phyloP scores from a whole-genome alignment of 108 stramenopile species.

The Nitzschia putrida region DNA sequence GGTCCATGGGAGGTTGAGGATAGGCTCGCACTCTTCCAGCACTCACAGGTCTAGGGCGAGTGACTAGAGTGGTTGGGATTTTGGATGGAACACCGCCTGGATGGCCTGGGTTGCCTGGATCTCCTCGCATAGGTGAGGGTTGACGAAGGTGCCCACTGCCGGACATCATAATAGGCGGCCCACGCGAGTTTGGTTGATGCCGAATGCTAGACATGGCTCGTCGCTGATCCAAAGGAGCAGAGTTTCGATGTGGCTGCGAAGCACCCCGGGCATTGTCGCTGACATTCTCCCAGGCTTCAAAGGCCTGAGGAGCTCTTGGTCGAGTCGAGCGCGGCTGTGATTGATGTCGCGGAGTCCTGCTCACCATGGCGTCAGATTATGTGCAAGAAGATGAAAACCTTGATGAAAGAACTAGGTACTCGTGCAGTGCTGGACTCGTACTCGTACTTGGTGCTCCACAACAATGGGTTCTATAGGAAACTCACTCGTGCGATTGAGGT shows the following conservation, averaged over 20 bases:
- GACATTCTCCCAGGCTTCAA: conserved; percentile 24
- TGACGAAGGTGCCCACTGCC: not conserved
- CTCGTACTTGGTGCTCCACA: too few species aligned
- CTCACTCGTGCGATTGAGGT: too few species aligned
- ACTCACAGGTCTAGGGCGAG: conserved; percentile 29
- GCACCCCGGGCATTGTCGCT: conserved; percentile 18
- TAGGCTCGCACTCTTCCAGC: conserved; percentile 20
- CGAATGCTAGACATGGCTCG: conserved; percentile 29
- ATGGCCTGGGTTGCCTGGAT: too few species aligned
- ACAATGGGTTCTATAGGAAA: too few species aligned
- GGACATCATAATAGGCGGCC: conserved; percentile 1
- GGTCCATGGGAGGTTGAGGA: not conserved
- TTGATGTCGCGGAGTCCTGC: conserved; percentile 10
- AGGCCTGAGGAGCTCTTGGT: conserved; percentile 9
- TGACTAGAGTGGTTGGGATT: not conserved
- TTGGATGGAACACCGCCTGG: not conserved
- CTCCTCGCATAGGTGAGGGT: not conserved
- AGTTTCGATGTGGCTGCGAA: not conserved
- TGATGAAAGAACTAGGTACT: too few species aligned
- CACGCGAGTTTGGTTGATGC: conserved; percentile 11
- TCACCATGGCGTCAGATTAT: conserved; percentile 5
- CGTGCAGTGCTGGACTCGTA: too few species aligned
- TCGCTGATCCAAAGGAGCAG: conserved; percentile 4
- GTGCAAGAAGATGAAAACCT: too few species aligned
- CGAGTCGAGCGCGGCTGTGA: conserved; percentile 22